Conservation (phyloP, 768 basidiomycete species). For the Phlebiopsis flavidoalba region DNA sequence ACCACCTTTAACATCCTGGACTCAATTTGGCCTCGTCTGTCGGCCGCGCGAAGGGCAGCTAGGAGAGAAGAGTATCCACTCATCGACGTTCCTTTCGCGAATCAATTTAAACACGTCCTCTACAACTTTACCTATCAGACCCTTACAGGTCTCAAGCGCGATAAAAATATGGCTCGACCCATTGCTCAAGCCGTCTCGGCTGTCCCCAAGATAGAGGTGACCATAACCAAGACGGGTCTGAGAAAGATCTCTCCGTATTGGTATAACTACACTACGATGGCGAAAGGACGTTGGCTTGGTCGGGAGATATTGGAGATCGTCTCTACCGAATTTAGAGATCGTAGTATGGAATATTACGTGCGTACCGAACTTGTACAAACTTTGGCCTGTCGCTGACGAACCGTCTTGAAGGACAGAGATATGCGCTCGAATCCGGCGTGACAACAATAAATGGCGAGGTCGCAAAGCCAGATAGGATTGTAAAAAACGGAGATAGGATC, state of each 20-base stretch:
- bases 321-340: conserved; percentile 90
- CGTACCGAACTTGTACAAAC: conserved; percentile 27
- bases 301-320: conserved; percentile 88
- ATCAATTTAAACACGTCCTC: neutral
- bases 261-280: conserved; percentile 91
- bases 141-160: neutral
- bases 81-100: neutral
- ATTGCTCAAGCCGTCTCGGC: neutral
- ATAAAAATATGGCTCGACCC: neutral
- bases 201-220: neutral
- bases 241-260: conserved; percentile 86
- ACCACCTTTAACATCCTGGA: neutral
- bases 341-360: conserved; percentile 95
- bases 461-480: conserved; percentile 73
- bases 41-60: neutral
- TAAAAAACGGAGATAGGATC: conserved; percentile 84
- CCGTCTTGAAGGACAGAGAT: conserved; percentile 35
- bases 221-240: conserved; percentile 24
- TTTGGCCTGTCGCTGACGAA: neutral
- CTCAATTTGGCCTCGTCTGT: neutral
- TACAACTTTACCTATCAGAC: neutral
- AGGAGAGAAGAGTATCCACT: neutral
- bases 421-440: conserved; percentile 87
- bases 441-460: conserved; percentile 89
- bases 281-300: conserved; percentile 86